Evolutionary conservation across 2,329 filamentous ascomycete species (phyloP).

Genomic region (Chaetomium olivaceum): DNA sequence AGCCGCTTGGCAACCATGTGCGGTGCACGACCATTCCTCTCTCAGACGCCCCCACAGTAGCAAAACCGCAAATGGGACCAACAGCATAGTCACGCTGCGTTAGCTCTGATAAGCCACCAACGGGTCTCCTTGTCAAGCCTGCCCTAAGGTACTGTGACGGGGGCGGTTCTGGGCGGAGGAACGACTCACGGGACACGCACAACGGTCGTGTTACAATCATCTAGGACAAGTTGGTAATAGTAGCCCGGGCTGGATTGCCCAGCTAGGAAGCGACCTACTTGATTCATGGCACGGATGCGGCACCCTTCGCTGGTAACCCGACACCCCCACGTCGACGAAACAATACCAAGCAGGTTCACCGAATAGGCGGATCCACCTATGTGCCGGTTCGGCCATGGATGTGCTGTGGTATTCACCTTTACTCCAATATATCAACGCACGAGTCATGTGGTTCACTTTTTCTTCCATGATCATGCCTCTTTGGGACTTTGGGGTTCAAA

Average conservation of each 20-base stretch:
- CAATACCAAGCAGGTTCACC: neutral
- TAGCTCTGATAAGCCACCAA: neutral
- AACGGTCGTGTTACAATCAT: neutral
- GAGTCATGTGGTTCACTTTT: neutral
- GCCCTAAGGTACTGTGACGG: neutral
- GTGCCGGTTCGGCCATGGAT: neutral
- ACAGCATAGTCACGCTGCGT: constrained; percentile 3
- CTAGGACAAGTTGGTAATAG: neutral
- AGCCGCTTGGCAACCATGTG: neutral
- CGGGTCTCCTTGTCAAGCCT: neutral
- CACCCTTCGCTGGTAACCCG: neutral
- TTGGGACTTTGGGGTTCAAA: neutral
- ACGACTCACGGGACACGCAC: neutral
- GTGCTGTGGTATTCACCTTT: neutral
- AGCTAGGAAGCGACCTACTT: neutral
- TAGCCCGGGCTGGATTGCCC: neutral
- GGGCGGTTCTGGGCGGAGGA: neutral
- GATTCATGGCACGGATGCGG: neutral
- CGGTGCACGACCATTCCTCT: neutral
- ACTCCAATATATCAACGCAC: neutral
- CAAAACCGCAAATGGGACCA: neutral
- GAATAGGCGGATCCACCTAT: neutral
- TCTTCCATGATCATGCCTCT: neutral
- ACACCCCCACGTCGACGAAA: neutral
- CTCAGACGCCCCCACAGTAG: neutral